phyloP scores from a whole-genome alignment of 306 rosid species.

The Delonix regia region DNA sequence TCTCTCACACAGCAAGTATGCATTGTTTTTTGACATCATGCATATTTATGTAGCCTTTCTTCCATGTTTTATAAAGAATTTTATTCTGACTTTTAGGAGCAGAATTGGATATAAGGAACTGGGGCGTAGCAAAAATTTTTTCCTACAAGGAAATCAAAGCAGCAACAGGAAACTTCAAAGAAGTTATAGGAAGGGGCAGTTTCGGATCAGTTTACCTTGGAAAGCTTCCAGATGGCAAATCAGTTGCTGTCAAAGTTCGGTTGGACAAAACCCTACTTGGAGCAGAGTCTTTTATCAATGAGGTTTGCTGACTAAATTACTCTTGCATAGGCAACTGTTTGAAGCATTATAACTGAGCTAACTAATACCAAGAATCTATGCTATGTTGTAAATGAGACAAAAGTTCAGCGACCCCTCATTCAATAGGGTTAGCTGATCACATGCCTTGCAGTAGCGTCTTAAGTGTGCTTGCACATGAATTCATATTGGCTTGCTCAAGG shows the following conservation, averaged over 20 bases:
- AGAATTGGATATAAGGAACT: conserved; percentile 66
- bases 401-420: background rate
- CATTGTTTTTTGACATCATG: background rate
- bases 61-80: background rate
- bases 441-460: background rate
- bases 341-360: conserved; percentile 3
- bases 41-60: background rate
- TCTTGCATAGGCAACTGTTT: background rate
- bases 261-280: conserved; percentile 86
- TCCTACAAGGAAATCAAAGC: conserved; percentile 81
- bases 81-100: conserved; percentile 43
- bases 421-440: background rate
- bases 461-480: background rate
- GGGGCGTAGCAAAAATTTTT: conserved; percentile 80
- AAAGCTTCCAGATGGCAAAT: conserved; percentile 71
- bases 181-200: conserved; percentile 86
- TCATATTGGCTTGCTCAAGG: background rate
- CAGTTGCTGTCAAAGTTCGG: conserved; percentile 91
- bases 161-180: conserved; percentile 82
- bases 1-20: conserved; percentile 62
- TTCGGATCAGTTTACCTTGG: conserved; percentile 94
- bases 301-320: conserved; percentile 54
- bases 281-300: conserved; percentile 88
- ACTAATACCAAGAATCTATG: conserved; percentile 20
- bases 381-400: background rate